phyloP scores from a whole-genome alignment of 2,329 filamentous ascomycete species.

The Sclerotinia subarctica region DNA sequence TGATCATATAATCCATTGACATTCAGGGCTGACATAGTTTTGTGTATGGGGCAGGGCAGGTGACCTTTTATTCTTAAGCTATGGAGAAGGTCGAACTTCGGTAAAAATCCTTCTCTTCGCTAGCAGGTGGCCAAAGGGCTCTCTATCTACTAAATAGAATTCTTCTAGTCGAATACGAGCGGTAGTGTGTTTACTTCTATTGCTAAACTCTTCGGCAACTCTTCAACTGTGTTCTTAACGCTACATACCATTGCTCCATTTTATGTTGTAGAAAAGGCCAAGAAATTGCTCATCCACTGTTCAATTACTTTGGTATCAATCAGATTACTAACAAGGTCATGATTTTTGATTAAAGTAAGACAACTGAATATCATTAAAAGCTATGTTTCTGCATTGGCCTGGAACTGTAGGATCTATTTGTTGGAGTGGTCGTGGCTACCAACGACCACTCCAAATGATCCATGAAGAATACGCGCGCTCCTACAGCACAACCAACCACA shows the following conservation, averaged over 20 bases:
- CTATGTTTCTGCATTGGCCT: background rate
- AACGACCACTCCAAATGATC: background rate
- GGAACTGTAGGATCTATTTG: background rate
- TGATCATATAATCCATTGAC: conserved; percentile 5
- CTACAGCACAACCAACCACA: background rate
- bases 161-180: no score
- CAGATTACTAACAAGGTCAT: background rate
- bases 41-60: background rate
- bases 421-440: background rate
- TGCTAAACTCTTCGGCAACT: background rate
- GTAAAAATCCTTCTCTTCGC: background rate
- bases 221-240: background rate
- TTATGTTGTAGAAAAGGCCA: background rate
- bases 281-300: background rate
- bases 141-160: background rate
- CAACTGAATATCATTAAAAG: background rate
- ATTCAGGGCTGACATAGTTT: no score
- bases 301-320: background rate
- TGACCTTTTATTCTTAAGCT: background rate
- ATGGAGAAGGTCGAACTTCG: background rate
- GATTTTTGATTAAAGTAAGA: background rate
- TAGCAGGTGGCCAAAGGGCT: background rate
- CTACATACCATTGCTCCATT: background rate
- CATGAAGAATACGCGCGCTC: conserved; percentile 1
- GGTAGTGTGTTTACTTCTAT: background rate